Evolutionary conservation across 352 stramenopile species (phyloP).

Genomic region (Globisporangium radiosum): DNA sequence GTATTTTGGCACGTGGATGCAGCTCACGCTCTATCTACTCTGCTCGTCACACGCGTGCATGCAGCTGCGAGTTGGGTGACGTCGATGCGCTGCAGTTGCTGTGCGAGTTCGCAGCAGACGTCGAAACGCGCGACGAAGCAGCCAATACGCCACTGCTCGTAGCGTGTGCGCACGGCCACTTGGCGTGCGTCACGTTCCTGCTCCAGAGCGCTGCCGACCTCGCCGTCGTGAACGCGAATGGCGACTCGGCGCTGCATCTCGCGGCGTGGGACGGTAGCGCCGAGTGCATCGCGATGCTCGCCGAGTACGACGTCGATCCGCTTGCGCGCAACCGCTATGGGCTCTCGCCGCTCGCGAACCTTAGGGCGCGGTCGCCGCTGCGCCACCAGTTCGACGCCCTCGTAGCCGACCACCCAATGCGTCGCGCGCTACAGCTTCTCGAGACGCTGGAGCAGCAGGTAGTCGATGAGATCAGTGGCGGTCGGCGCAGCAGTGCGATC

Average conservation of each 20-base stretch:
- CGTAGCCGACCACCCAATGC: constrained; percentile 39
- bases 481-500: too few species aligned
- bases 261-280: constrained; percentile 60
- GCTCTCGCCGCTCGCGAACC: constrained; percentile 44
- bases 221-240: constrained; percentile 27
- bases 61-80: constrained; percentile 56
- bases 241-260: constrained; percentile 56
- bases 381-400: constrained; percentile 67
- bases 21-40: not conserved
- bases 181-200: constrained; percentile 59
- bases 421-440: constrained; percentile 33
- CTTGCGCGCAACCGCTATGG: constrained; percentile 39
- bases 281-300: constrained; percentile 52
- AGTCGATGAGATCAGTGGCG: not conserved
- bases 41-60: constrained; percentile 4
- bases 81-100: constrained; percentile 59
- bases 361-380: constrained; percentile 54
- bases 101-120: constrained; percentile 54
- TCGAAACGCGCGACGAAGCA: constrained; percentile 60
- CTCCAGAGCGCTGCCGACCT: constrained; percentile 65
- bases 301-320: constrained; percentile 56
- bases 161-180: constrained; percentile 64
- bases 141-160: constrained; percentile 60
- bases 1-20: too few species aligned
- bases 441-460: constrained; percentile 26